Conservation (phyloP, 2,329 filamentous ascomycete genomes). For the Cladosporium sp. region DNA sequence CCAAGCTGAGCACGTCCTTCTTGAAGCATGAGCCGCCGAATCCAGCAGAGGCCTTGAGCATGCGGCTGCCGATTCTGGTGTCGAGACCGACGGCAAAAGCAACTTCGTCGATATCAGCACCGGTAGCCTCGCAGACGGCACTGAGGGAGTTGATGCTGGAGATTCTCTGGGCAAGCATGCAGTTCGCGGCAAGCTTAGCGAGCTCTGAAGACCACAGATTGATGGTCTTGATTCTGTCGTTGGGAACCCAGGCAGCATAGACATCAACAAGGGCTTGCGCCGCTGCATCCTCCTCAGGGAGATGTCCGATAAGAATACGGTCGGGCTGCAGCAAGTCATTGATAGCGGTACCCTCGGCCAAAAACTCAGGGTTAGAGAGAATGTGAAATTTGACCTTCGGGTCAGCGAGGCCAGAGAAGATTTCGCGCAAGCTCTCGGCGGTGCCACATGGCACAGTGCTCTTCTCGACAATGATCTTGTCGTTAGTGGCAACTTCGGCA, state of each 20-base stretch:
- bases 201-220: slow-evolving; percentile 75
- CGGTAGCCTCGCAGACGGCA: slow-evolving; percentile 70
- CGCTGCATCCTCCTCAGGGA: slow-evolving; percentile 56
- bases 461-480: slow-evolving; percentile 74
- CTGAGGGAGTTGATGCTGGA: slow-evolving; percentile 76
- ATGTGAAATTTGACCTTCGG: slow-evolving; percentile 61
- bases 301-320: slow-evolving; percentile 70
- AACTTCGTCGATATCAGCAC: slow-evolving; percentile 70
- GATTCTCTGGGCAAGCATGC: slow-evolving; percentile 74
- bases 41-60: slow-evolving; percentile 68
- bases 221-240: slow-evolving; percentile 62
- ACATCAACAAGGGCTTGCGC: slow-evolving; percentile 60
- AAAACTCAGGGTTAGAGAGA: slow-evolving; percentile 75
- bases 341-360: slow-evolving; percentile 72
- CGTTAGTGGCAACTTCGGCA: slow-evolving; percentile 58
- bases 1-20: slow-evolving; percentile 70
- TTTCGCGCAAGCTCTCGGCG: slow-evolving; percentile 13
- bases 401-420: slow-evolving; percentile 9
- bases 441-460: slow-evolving; percentile 74
- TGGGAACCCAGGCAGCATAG: slow-evolving; percentile 68
- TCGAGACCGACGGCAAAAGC: slow-evolving; percentile 52
- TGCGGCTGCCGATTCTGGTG: slow-evolving; percentile 65
- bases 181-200: slow-evolving; percentile 72
- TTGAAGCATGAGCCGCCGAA: slow-evolving; percentile 78
- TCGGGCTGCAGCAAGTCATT: slow-evolving; percentile 66